Evolutionary conservation across 2,329 filamentous ascomycete species (phyloP).

Genomic region (Neonectria hederae): DNA sequence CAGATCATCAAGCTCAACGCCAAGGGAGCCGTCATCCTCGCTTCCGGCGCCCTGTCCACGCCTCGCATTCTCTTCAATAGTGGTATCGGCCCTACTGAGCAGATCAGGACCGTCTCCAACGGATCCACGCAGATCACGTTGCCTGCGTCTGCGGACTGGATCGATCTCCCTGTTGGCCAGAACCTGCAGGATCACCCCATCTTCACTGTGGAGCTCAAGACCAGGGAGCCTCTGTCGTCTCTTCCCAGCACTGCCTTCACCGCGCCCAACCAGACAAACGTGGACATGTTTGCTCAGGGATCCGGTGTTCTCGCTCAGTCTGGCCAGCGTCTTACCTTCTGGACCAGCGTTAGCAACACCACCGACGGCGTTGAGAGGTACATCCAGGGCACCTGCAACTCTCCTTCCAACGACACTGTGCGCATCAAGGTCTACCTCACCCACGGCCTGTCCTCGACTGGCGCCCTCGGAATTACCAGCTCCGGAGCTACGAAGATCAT

Average conservation of each 20-base stretch:
- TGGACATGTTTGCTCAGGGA: conserved; percentile 48
- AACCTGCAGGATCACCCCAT: conserved; percentile 67
- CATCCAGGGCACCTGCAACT: conserved; percentile 58
- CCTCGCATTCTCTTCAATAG: conserved; percentile 69
- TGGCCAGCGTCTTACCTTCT: conserved; percentile 58
- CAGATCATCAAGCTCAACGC: conserved; percentile 40
- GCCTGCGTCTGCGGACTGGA: conserved; percentile 62
- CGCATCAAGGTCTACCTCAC: conserved; percentile 61
- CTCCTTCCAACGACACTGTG: conserved; percentile 53
- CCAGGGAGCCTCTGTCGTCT: conserved; percentile 53
- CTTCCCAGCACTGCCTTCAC: conserved; percentile 36
- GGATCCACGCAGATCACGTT: conserved; percentile 62
- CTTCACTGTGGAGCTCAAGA: conserved; percentile 49
- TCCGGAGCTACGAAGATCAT: conserved; percentile 54
- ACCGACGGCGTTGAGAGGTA: conserved; percentile 51
- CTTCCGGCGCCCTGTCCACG: conserved; percentile 75
- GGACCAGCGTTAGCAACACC: conserved; percentile 53
- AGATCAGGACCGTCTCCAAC: conserved; percentile 62
- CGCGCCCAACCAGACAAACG: conserved; percentile 38
- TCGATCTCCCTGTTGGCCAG: conserved; percentile 66
- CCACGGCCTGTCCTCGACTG: conserved; percentile 58
- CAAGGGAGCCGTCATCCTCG: conserved; percentile 64
- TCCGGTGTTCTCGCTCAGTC: conserved; percentile 55
- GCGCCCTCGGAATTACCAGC: conserved; percentile 53
- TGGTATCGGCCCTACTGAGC: conserved; percentile 71